Percentiles rank a stretch among this genome's conserved stretches.
Conservation (phyloP, 495 filamentous ascomycete genomes). For the Emericellopsis terricola region DNA sequence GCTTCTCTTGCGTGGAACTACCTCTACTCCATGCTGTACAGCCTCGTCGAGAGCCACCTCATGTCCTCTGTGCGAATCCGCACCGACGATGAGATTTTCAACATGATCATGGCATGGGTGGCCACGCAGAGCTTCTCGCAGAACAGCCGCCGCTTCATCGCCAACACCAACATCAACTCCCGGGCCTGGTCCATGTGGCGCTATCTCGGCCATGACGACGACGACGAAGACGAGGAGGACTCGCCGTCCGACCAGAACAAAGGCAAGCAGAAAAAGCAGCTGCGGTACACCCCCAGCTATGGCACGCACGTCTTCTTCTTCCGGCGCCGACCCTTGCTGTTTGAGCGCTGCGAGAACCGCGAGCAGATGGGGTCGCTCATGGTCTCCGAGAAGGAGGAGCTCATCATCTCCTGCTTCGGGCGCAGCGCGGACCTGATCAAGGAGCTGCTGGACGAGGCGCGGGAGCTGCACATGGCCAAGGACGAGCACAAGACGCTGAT, state of each 20-base stretch:
- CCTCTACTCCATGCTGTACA: conserved; percentile 22
- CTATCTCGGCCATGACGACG: conserved; percentile 22
- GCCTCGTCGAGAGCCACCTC: conserved; percentile 22
- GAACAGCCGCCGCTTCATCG: conserved; percentile 39
- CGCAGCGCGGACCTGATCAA: conserved; percentile 47
- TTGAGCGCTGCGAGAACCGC: conserved; percentile 25
- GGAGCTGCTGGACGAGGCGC: conserved; percentile 46
- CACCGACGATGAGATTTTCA: conserved; percentile 49
- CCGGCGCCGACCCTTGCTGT: conserved; percentile 33
- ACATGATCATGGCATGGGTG: conserved; percentile 53
- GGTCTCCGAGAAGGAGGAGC: conserved; percentile 32
- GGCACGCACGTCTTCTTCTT: conserved; percentile 53
- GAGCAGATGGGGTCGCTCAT: conserved; percentile 10
- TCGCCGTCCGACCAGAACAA: conserved; percentile 6
- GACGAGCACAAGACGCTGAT: conserved; percentile 48
- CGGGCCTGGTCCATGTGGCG: conserved; percentile 28
- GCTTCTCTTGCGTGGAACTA: conserved; percentile 34
- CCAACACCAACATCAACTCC: conserved; percentile 36
- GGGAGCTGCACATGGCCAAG: conserved; percentile 33
- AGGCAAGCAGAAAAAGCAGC: conserved; percentile 28
- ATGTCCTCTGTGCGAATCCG: conserved; percentile 47
- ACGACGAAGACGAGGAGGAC: conserved; percentile 30
- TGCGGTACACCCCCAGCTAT: conserved; percentile 46
- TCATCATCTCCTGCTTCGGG: conserved; percentile 47
- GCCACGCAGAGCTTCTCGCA: conserved; percentile 39